Conservation (phyloP, 768 basidiomycete genomes). For the Termitomyces sp. region DNA sequence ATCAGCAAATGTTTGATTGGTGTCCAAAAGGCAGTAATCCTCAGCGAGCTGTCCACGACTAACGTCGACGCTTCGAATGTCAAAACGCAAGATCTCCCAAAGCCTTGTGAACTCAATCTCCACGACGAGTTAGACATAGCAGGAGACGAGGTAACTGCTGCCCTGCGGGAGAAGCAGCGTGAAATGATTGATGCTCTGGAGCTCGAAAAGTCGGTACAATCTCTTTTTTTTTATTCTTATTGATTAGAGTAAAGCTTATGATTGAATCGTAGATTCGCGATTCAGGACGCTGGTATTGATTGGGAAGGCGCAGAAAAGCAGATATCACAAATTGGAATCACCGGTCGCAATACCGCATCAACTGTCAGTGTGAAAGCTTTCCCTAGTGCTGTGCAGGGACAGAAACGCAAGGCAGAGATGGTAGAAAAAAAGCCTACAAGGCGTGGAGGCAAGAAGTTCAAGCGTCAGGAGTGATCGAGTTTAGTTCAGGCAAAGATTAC, state of each 20-base stretch:
- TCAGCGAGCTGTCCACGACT: slow-evolving; percentile 46
- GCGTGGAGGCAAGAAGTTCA: slow-evolving; percentile 38
- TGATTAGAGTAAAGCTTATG: slow-evolving; percentile 12
- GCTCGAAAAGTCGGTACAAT: slow-evolving; percentile 67
- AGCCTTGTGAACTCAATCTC: slow-evolving; percentile 35
- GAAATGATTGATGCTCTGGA: slow-evolving; percentile 88
- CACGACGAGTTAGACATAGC: slow-evolving; percentile 74
- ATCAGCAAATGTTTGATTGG: slow-evolving; percentile 69
- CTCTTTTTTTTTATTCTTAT: not conserved
- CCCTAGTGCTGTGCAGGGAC: slow-evolving; percentile 19
- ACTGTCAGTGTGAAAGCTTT: slow-evolving; percentile 71
- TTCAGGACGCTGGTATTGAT: slow-evolving; percentile 63
- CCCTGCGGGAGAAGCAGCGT: slow-evolving; percentile 69
- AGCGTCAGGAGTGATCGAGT: slow-evolving; percentile 18
- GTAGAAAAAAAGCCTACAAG: slow-evolving; percentile 43
- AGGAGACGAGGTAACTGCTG: slow-evolving; percentile 64
- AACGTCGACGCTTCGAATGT: slow-evolving; percentile 15
- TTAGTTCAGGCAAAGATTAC: not conserved
- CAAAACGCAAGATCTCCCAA: slow-evolving; percentile 7
- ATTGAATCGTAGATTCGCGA: slow-evolving; percentile 53
- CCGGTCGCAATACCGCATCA: slow-evolving; percentile 44
- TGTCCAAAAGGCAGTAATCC: slow-evolving; percentile 75
- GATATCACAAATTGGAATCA: slow-evolving; percentile 38
- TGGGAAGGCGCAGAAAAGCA: slow-evolving; percentile 76
- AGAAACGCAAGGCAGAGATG: slow-evolving; percentile 55